Percentiles rank a stretch among this genome's conserved stretches.
phyloP scores from a whole-genome alignment of 805 yeast species.

The Saccharomycopsis olivae region DNA sequence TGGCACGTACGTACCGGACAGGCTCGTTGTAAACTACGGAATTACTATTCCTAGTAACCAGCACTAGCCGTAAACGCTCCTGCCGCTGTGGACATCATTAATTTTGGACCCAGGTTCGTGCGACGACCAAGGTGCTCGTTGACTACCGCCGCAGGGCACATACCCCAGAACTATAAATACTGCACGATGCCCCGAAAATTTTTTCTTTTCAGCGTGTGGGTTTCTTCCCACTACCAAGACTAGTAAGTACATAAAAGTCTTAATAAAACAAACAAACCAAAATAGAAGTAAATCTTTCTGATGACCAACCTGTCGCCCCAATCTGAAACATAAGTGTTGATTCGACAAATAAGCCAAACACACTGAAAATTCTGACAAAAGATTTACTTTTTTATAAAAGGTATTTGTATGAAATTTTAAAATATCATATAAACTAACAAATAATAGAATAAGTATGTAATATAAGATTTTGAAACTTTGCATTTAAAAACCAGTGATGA shows the following conservation, averaged over 20 bases:
- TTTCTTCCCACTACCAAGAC: background rate
- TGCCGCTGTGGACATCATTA: background rate
- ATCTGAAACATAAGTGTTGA: slow-evolving; percentile 55
- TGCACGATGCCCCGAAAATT: background rate
- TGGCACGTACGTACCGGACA: no score
- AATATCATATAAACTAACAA: background rate
- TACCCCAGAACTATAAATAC: background rate
- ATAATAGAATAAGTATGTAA: background rate
- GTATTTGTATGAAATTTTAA: background rate
- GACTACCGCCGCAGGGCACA: background rate
- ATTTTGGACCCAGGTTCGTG: background rate
- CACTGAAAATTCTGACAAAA: slow-evolving; percentile 55
- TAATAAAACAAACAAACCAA: background rate
- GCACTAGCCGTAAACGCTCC: background rate
- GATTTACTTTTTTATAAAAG: background rate
- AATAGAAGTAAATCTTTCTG: slow-evolving; percentile 23
- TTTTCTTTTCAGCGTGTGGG: background rate
- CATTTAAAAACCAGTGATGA: slow-evolving; percentile 14
- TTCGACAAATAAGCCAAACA: slow-evolving; percentile 53
- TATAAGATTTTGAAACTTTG: no score
- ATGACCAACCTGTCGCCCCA: slow-evolving; percentile 71
- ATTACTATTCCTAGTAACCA: no score
- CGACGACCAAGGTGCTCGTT: background rate
- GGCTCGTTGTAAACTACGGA: no score
- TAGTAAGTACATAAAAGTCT: no score